Percentiles rank a stretch among this genome's conserved stretches.
phyloP scores from a whole-genome alignment of 495 filamentous ascomycete species.

The Schizothecium vesticola region DNA sequence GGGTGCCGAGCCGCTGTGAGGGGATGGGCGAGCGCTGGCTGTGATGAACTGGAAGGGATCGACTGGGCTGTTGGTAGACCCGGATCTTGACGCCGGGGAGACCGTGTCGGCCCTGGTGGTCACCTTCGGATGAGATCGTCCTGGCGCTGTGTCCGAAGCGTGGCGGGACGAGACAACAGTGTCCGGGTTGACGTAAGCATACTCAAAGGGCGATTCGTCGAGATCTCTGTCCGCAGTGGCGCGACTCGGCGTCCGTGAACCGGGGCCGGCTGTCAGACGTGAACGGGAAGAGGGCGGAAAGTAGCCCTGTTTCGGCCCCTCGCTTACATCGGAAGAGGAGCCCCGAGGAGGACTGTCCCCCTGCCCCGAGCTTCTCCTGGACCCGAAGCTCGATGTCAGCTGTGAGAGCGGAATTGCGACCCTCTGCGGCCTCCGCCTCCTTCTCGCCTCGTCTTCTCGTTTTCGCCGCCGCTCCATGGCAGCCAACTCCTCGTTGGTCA shows the following conservation, averaged over 20 bases:
- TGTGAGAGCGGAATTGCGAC: conserved; percentile 39
- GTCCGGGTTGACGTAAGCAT: conserved; percentile 32
- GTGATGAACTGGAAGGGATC: conserved; percentile 43
- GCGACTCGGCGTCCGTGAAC: conserved; percentile 22
- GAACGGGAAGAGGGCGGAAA: conserved; percentile 32
- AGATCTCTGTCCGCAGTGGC: conserved; percentile 22
- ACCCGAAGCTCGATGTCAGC: conserved; percentile 27
- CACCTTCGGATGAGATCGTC: conserved; percentile 20
- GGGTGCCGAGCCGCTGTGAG: conserved; percentile 17
- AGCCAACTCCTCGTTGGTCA: conserved; percentile 68
- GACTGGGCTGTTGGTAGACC: not conserved
- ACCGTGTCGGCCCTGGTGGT: conserved; percentile 3
- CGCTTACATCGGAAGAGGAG: conserved; percentile 5
- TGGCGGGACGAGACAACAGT: conserved; percentile 19
- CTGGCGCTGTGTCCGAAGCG: conserved; percentile 27
- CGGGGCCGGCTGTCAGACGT: conserved; percentile 27
- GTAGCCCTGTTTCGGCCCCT: conserved; percentile 31
- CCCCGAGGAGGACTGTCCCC: conserved; percentile 13
- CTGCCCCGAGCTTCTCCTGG: conserved; percentile 8
- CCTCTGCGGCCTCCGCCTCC: conserved; percentile 33
- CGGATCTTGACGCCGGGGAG: conserved; percentile 11
- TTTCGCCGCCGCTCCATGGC: conserved; percentile 63
- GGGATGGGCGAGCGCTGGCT: conserved; percentile 26
- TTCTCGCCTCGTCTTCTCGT: conserved; percentile 43
- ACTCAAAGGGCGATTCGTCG: conserved; percentile 39